phyloP scores from a whole-genome alignment of 495 filamentous ascomycete species.

The Xylaria sp. region DNA sequence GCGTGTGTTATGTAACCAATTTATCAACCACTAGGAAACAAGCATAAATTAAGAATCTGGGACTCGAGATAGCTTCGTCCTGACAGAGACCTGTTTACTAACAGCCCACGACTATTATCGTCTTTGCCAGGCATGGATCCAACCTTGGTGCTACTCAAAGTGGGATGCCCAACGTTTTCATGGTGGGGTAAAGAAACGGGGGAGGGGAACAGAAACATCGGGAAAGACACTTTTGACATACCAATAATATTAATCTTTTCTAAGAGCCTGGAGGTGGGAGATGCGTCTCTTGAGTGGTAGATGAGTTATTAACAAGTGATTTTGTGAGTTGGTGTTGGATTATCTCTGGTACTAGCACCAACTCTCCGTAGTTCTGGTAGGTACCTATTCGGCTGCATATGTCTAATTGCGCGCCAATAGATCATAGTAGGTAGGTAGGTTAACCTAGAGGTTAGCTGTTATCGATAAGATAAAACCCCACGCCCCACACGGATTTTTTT shows the following conservation, averaged over 20 bases:
- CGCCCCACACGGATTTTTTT: constrained; percentile 39
- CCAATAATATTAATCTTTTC: neutral
- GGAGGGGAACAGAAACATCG: neutral
- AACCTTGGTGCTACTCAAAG: constrained; percentile 21
- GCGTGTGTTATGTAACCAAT: neutral
- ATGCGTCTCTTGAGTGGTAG: neutral
- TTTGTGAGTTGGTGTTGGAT: neutral
- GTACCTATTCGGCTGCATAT: neutral
- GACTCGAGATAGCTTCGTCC: neutral
- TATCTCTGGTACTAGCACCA: neutral
- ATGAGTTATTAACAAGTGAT: neutral
- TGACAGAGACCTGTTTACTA: neutral
- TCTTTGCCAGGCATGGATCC: neutral
- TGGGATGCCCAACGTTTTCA: constrained; percentile 13
- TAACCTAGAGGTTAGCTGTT: no score
- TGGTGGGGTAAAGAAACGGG: constrained; percentile 18
- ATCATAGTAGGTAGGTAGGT: no score
- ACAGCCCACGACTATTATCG: neutral
- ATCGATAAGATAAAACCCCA: constrained; percentile 41
- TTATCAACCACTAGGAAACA: neutral
- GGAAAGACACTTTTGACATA: constrained; percentile 12
- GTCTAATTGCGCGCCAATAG: neutral
- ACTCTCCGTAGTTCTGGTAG: neutral
- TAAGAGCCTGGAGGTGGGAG: neutral
- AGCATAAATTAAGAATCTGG: neutral